Evolutionary conservation across 1,139 yeast species (phyloP).

Genomic region (Nadsonia commutata): DNA sequence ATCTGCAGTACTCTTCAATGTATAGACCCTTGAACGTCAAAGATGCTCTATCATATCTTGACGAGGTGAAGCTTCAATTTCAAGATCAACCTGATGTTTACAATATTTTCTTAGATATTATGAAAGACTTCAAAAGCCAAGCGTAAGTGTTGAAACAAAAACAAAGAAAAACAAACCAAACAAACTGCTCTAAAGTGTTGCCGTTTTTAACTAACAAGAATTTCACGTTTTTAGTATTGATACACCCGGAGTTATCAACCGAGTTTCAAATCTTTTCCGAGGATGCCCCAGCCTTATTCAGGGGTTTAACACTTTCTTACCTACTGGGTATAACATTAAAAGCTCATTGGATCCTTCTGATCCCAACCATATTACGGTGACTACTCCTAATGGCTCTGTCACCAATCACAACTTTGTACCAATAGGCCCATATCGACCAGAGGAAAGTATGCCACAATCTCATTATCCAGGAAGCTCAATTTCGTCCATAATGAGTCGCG

Average conservation of each 20-base stretch:
- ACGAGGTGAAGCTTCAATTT: slow-evolving; percentile 89
- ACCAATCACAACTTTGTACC: slow-evolving; percentile 42
- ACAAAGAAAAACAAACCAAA: too few relatives aligned
- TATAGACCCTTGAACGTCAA: slow-evolving; percentile 89
- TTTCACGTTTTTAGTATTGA: slow-evolving; percentile 60
- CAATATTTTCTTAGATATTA: slow-evolving; percentile 87
- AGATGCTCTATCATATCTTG: slow-evolving; percentile 89
- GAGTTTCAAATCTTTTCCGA: slow-evolving; percentile 78
- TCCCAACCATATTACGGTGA: slow-evolving; percentile 87
- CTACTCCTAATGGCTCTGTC: slow-evolving; percentile 89
- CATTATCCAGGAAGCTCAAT: neutral
- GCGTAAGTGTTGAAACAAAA: slow-evolving; percentile 36
- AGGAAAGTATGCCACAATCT: neutral
- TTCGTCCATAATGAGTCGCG: slow-evolving; percentile 10
- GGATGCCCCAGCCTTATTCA: slow-evolving; percentile 91
- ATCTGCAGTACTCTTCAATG: slow-evolving; percentile 10
- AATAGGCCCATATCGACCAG: slow-evolving; percentile 13
- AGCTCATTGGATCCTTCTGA: slow-evolving; percentile 83
- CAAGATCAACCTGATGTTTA: slow-evolving; percentile 89
- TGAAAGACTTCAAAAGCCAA: slow-evolving; percentile 97
- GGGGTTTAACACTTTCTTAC: slow-evolving; percentile 93
- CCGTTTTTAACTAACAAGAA: too few relatives aligned
- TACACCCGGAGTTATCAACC: slow-evolving; percentile 95
- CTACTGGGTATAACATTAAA: slow-evolving; percentile 91
- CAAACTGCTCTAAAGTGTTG: slow-evolving; percentile 7